phyloP scores from a whole-genome alignment of 139 green algal species.

The Chlamydomonas incerta region DNA sequence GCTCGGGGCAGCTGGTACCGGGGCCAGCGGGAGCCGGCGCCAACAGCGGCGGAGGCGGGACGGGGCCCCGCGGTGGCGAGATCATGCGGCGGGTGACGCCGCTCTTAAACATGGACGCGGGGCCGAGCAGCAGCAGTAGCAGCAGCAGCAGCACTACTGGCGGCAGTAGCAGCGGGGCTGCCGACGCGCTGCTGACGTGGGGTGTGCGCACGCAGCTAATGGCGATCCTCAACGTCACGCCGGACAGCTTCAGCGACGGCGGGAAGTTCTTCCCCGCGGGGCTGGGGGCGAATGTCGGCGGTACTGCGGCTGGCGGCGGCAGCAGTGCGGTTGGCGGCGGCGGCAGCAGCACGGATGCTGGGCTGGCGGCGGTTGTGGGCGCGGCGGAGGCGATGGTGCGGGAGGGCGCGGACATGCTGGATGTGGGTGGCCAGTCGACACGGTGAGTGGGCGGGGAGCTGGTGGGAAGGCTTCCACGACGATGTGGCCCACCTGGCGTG shows the following conservation, averaged over 20 bases:
- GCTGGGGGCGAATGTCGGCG: conserved; percentile 61
- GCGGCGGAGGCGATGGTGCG: conserved; percentile 75
- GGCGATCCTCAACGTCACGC: conserved; percentile 98
- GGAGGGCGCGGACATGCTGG: conserved; percentile 89
- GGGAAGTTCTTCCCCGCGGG: conserved; percentile 44
- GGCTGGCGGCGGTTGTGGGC: conserved; percentile 62
- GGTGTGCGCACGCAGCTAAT: conserved; percentile 76
- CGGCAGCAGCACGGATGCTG: neutral
- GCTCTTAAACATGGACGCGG: conserved; percentile 16
- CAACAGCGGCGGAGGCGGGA: neutral
- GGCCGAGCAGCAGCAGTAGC: neutral
- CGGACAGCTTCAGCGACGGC: conserved; percentile 97
- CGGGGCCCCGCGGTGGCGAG: neutral
- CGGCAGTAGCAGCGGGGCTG: no score
- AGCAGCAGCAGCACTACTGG: neutral
- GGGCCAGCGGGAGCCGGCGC: no score
- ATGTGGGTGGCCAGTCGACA: conserved; percentile 97
- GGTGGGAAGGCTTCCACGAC: no score
- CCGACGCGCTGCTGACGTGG: conserved; percentile 39
- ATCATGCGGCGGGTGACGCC: conserved; percentile 66
- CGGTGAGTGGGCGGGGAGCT: conserved; percentile 51
- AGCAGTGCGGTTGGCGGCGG: no score
- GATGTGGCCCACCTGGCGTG: no score
- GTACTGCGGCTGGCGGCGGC: conserved; percentile 44
- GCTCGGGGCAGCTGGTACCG: no score